Conservation (phyloP, 2,329 filamentous ascomycete genomes). For the Penicillium sp. region DNA sequence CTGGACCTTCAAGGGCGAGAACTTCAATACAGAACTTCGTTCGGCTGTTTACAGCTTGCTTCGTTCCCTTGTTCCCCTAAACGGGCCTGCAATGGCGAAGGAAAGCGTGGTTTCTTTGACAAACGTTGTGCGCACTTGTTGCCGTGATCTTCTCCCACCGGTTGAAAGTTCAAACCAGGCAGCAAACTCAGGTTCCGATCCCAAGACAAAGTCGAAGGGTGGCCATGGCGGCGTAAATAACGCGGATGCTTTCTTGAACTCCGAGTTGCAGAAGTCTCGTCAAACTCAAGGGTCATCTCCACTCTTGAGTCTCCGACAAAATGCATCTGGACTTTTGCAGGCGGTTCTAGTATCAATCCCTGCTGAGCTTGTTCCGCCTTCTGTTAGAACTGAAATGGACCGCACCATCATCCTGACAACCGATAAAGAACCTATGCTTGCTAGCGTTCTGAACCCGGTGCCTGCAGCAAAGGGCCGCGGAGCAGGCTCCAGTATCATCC, state of each 20-base stretch:
- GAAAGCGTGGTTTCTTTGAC: slow-evolving; percentile 64
- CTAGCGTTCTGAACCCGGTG: slow-evolving; percentile 79
- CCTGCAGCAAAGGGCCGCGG: slow-evolving; percentile 62
- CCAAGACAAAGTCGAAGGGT: slow-evolving; percentile 43
- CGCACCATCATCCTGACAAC: slow-evolving; percentile 74
- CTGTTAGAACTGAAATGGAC: slow-evolving; percentile 74
- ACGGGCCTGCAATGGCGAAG: slow-evolving; percentile 69
- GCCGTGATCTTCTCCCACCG: slow-evolving; percentile 68
- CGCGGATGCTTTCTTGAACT: slow-evolving; percentile 70
- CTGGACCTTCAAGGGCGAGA: slow-evolving; percentile 66
- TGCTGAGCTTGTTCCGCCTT: slow-evolving; percentile 67
- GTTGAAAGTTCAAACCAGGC: slow-evolving; percentile 40
- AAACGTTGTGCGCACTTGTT: slow-evolving; percentile 67
- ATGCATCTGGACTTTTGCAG: slow-evolving; percentile 65
- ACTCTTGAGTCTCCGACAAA: slow-evolving; percentile 50
- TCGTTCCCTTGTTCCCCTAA: slow-evolving; percentile 58
- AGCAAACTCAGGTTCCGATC: slow-evolving; percentile 37
- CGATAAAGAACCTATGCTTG: slow-evolving; percentile 72
- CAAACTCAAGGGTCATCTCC: slow-evolving; percentile 20
- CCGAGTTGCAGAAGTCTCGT: slow-evolving; percentile 37
- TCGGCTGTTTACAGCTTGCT: slow-evolving; percentile 62
- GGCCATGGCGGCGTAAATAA: slow-evolving; percentile 50
- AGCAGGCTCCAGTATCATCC: slow-evolving; percentile 73
- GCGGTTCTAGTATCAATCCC: slow-evolving; percentile 64
- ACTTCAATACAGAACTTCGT: slow-evolving; percentile 57